Evolutionary conservation across 2,329 filamentous ascomycete genomes (phyloP).

Genomic region (Akanthomyces muscarius): DNA sequence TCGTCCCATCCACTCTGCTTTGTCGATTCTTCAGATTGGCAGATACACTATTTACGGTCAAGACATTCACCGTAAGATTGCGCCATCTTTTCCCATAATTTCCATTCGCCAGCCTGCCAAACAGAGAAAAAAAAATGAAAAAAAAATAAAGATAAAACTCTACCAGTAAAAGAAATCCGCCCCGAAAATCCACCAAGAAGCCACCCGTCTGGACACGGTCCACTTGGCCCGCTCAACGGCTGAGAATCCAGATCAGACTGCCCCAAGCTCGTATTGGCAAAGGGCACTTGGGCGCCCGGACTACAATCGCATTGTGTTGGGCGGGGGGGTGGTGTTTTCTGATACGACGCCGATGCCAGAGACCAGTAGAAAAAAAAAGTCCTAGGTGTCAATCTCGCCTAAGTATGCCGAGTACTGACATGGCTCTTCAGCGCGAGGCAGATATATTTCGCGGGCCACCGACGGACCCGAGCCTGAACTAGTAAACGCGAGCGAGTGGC

Average conservation of each 20-base stretch:
- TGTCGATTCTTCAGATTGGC: no score
- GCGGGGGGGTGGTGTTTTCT: neutral
- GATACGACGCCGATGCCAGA: neutral
- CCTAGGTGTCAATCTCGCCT: neutral
- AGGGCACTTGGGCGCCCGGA: neutral
- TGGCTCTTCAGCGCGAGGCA: neutral
- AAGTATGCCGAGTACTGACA: neutral
- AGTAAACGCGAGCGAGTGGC: neutral
- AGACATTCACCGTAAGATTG: no score
- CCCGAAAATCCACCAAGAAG: neutral
- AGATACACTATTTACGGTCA: no score
- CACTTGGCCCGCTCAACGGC: slow-evolving; percentile 6
- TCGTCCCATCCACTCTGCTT: neutral
- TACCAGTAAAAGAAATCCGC: neutral
- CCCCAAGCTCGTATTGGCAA: neutral
- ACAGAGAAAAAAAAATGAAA: no score
- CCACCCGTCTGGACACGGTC: neutral
- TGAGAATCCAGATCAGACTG: slow-evolving; percentile 3
- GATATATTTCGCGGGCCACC: neutral
- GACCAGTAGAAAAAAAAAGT: neutral
- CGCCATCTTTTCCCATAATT: no score
- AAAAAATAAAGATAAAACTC: no score
- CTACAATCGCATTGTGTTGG: neutral
- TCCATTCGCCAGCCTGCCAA: no score
- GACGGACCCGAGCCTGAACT: neutral